Percentiles rank a stretch among this genome's conserved stretches.
phyloP scores from a whole-genome alignment of 495 filamentous ascomycete species.

The Xylaria cubensis region DNA sequence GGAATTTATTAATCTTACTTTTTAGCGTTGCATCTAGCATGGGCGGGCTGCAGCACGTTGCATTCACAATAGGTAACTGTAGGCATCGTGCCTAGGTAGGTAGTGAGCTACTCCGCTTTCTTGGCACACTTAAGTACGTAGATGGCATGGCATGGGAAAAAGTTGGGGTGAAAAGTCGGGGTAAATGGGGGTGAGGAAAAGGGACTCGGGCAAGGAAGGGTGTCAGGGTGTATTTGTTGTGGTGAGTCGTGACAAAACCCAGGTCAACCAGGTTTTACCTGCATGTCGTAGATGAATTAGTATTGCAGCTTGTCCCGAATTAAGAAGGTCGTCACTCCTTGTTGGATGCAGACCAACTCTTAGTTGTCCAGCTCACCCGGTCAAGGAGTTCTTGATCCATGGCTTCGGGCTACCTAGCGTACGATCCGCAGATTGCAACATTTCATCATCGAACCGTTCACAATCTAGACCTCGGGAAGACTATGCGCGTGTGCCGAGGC shows the following conservation, averaged over 20 bases:
- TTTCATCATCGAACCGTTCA: slow-evolving; percentile 12
- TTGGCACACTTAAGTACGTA: slow-evolving; percentile 22
- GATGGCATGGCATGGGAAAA: slow-evolving; percentile 2
- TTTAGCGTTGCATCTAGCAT: slow-evolving; percentile 23
- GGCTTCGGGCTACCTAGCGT: slow-evolving; percentile 9
- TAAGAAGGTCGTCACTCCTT: slow-evolving; percentile 31
- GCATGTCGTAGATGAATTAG: slow-evolving; percentile 26
- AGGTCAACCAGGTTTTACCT: slow-evolving; percentile 12
- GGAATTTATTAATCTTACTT: slow-evolving; percentile 40
- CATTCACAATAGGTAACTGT: not conserved
- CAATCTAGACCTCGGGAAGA: not conserved
- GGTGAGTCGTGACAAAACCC: slow-evolving; percentile 19
- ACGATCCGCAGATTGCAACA: not conserved
- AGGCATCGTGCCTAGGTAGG: not conserved
- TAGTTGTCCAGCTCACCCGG: not conserved
- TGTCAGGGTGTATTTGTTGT: slow-evolving; percentile 18
- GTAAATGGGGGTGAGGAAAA: not conserved
- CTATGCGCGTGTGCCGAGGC: not conserved
- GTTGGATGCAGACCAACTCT: not conserved
- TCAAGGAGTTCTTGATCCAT: slow-evolving; percentile 15
- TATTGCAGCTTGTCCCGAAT: slow-evolving; percentile 30
- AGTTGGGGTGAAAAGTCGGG: slow-evolving; percentile 31
- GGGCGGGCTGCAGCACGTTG: slow-evolving; percentile 35
- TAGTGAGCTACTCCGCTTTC: slow-evolving; percentile 42
- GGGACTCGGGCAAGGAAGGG: not conserved